These are phyloP conservation scores for Mycena rebaudengoi DNA, from an alignment of 768 basidiomycete genomes.

Conservation along the genomic window DNA sequence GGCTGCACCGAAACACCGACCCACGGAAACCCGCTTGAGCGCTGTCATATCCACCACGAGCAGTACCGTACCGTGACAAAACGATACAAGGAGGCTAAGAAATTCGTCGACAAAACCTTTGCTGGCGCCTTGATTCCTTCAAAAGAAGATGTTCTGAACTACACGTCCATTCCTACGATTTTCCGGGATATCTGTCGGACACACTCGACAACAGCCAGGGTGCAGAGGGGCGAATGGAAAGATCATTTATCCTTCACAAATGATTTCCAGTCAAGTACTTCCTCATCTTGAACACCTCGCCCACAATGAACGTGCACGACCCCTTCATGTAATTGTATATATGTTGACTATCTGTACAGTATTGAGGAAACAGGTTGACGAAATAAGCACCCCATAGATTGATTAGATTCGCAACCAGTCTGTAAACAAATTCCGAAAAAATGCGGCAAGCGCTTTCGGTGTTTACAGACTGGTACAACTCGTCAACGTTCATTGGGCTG, in stretches of 20 bases:
- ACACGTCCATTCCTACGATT: conserved; percentile 19
- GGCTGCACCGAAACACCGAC: conserved; percentile 29
- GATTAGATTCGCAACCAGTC: no score
- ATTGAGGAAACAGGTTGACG: not conserved
- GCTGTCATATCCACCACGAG: conserved; percentile 35
- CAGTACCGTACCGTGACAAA: conserved; percentile 35
- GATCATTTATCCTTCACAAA: not conserved
- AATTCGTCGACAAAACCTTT: conserved; percentile 32
- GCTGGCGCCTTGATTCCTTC: conserved; percentile 26
- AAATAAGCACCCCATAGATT: no score
- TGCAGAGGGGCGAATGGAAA: not conserved
- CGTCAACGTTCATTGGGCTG: no score
- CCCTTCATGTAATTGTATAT: not conserved
- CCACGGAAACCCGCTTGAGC: conserved; percentile 26
- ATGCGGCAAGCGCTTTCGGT: no score
- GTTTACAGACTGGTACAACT: no score
- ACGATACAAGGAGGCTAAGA: conserved; percentile 39
- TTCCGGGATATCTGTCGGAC: not conserved
- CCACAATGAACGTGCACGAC: not conserved
- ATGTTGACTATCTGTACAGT: not conserved
- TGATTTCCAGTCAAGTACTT: not conserved
- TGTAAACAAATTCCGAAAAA: no score
- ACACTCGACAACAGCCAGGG: not conserved
- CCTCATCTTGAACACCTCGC: not conserved
- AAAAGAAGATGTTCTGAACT: conserved; percentile 21